phyloP scores from a whole-genome alignment of 1,284 basidiomycete species.

The Gomphus bonarii region DNA sequence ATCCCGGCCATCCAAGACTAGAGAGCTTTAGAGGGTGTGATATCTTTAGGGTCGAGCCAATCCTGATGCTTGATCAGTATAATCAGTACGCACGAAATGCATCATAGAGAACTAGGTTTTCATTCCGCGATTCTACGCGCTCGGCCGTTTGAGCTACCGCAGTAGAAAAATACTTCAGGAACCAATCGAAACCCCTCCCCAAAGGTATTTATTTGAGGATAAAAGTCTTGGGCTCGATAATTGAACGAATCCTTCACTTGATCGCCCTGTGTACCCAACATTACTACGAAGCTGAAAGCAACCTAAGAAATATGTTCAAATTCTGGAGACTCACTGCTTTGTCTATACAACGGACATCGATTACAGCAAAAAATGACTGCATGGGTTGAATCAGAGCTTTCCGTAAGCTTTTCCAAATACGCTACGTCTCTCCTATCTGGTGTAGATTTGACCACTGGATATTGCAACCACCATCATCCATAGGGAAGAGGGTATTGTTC shows the following conservation, averaged over 20 bases:
- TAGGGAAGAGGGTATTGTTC: not conserved
- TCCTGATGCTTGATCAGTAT: slow-evolving; percentile 1
- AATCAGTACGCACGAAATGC: not conserved
- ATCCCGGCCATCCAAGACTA: slow-evolving; percentile 20
- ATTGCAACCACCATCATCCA: not conserved
- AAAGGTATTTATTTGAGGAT: slow-evolving; percentile 18
- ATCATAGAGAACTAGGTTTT: slow-evolving; percentile 8
- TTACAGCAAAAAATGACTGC: slow-evolving; percentile 15
- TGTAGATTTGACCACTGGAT: not conserved
- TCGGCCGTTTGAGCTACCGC: slow-evolving; percentile 17
- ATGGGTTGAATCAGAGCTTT: not conserved
- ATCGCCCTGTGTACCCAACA: slow-evolving; percentile 10
- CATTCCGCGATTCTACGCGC: slow-evolving; percentile 18
- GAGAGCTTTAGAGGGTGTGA: slow-evolving; percentile 10
- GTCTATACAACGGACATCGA: slow-evolving; percentile 21
- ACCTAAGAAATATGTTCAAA: not conserved
- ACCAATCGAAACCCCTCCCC: slow-evolving; percentile 14
- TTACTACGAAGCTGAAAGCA: not conserved
- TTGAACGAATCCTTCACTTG: slow-evolving; percentile 19
- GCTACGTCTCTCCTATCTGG: not conserved
- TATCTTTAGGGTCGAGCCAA: not conserved
- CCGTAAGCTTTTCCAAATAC: not conserved
- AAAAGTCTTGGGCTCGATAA: slow-evolving; percentile 22
- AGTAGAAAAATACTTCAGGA: slow-evolving; percentile 20
- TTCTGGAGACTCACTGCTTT: slow-evolving; percentile 14